A percentile compares a stretch with the other conserved stretches of the same genome.
Conservation (phyloP, 1,284 basidiomycete species). For the Mycosarcoma mackinlayi region DNA sequence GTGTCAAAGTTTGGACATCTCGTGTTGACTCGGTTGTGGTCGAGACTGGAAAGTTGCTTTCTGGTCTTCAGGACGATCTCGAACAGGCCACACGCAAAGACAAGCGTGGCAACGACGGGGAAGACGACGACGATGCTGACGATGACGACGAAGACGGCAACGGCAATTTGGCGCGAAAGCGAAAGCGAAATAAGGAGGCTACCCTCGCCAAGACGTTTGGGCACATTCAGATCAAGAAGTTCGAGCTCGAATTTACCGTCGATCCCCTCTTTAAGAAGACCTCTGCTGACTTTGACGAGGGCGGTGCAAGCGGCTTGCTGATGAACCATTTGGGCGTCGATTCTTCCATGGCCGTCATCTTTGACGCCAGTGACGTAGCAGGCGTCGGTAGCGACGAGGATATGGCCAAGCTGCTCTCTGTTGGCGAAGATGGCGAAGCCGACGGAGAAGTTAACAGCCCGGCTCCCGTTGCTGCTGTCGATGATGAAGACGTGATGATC, state of each 20-base stretch:
- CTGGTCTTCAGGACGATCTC: conserved; percentile 79
- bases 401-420: conserved; percentile 33
- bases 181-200: conserved; percentile 62
- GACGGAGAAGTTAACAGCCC: conserved; percentile 16
- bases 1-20: conserved; percentile 99
- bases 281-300: conserved; percentile 97
- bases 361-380: conserved; percentile 91
- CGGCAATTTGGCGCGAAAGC: conserved; percentile 72
- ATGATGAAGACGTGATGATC: conserved; percentile 26
- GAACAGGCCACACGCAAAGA: conserved; percentile 40
- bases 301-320: conserved; percentile 83
- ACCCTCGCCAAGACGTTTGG: conserved; percentile 69
- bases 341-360: conserved; percentile 87
- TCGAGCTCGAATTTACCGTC: conserved; percentile 82
- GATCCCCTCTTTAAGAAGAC: conserved; percentile 98
- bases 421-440: conserved; percentile 29
- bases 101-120: conserved; percentile 68
- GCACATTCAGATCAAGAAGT: conserved; percentile 84
- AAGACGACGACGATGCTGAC: conserved; percentile 69
- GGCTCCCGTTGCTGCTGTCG: conserved; percentile 19
- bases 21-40: conserved; percentile 96
- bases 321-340: conserved; percentile 75
- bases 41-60: conserved; percentile 94
- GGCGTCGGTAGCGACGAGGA: conserved; percentile 79
- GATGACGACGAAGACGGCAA: conserved; percentile 73